A percentile compares a stretch with the other conserved stretches of the same genome.
Evolutionary conservation across 2,329 filamentous ascomycete genomes (phyloP).

Genomic region (Leptosphaerulina australis): DNA sequence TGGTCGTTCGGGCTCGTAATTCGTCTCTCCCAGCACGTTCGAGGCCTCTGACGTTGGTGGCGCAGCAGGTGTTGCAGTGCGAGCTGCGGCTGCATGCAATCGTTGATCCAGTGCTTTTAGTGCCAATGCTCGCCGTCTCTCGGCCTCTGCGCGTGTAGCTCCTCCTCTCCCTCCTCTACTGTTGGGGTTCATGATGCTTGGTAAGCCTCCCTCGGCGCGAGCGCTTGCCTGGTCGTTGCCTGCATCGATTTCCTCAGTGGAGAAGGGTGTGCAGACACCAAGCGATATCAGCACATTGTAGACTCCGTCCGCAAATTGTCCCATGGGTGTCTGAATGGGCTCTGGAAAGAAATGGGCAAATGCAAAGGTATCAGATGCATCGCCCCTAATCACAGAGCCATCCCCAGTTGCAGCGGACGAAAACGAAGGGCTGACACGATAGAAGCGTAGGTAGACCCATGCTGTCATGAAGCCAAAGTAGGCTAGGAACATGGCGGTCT

Average conservation of each 20-base stretch:
- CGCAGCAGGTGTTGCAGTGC: slow-evolving; percentile 51
- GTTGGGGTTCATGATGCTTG: slow-evolving; percentile 61
- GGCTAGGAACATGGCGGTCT: slow-evolving; percentile 79
- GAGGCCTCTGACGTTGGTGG: slow-evolving; percentile 36
- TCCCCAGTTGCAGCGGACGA: slow-evolving; percentile 61
- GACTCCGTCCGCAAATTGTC: slow-evolving; percentile 73
- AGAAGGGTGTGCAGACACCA: slow-evolving; percentile 83
- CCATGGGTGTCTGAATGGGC: slow-evolving; percentile 76
- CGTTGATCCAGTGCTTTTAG: slow-evolving; percentile 91
- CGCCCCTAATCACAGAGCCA: slow-evolving; percentile 70
- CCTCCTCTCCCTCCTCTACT: slow-evolving; percentile 57
- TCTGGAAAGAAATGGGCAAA: slow-evolving; percentile 96
- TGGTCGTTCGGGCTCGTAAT: slow-evolving; percentile 50
- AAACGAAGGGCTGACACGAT: slow-evolving; percentile 71
- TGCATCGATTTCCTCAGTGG: slow-evolving; percentile 76
- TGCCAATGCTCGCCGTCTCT: slow-evolving; percentile 84
- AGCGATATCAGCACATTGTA: slow-evolving; percentile 77
- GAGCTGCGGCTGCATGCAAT: slow-evolving; percentile 78
- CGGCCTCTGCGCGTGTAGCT: slow-evolving; percentile 85
- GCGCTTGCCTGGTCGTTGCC: slow-evolving; percentile 73
- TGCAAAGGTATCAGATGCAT: slow-evolving; percentile 94
- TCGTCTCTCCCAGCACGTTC: slow-evolving; percentile 50
- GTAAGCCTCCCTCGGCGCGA: slow-evolving; percentile 65
- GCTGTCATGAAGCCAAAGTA: slow-evolving; percentile 82
- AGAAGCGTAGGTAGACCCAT: slow-evolving; percentile 97